Percentiles rank a stretch among this genome's conserved stretches.
Conservation (phyloP, 768 basidiomycete species). For the Rhodocollybia butyracea region DNA sequence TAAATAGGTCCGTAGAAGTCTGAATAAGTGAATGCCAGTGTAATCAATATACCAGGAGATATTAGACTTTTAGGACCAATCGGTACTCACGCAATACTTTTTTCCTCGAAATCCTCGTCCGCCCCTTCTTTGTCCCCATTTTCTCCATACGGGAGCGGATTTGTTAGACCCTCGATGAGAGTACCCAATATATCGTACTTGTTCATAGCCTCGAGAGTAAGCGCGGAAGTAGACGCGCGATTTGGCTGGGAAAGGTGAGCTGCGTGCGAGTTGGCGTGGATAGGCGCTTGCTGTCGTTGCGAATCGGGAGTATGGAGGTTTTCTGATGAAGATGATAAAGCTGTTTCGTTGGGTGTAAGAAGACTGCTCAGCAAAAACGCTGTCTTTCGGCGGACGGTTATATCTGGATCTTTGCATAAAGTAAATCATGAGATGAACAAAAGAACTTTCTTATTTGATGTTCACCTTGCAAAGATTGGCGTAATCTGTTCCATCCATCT, state of each 20-base stretch:
- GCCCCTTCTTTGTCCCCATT: slow-evolving; percentile 60
- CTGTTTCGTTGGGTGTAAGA: slow-evolving; percentile 44
- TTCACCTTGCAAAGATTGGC: slow-evolving; percentile 58
- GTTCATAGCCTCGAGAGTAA: slow-evolving; percentile 47
- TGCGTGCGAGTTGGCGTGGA: slow-evolving; percentile 76
- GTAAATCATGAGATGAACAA: background rate
- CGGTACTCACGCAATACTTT: slow-evolving; percentile 9
- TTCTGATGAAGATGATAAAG: slow-evolving; percentile 19
- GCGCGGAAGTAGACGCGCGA: slow-evolving; percentile 46
- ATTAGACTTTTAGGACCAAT: background rate
- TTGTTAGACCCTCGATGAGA: slow-evolving; percentile 48
- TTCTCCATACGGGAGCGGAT: slow-evolving; percentile 59
- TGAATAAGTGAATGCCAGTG: background rate
- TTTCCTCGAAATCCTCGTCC: slow-evolving; percentile 37
- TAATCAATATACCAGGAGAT: background rate
- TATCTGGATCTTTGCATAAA: slow-evolving; percentile 61
- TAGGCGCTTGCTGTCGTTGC: slow-evolving; percentile 22
- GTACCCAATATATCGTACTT: slow-evolving; percentile 43
- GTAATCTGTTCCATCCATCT: slow-evolving; percentile 64
- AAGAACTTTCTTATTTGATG: background rate
- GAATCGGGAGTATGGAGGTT: slow-evolving; percentile 20
- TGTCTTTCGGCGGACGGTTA: slow-evolving; percentile 72
- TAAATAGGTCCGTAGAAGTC: slow-evolving; percentile 6
- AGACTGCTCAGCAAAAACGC: slow-evolving; percentile 75
- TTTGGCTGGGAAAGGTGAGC: slow-evolving; percentile 56